Conservation (phyloP, 495 filamentous ascomycete species). For the Podospora pseudopauciseta region DNA sequence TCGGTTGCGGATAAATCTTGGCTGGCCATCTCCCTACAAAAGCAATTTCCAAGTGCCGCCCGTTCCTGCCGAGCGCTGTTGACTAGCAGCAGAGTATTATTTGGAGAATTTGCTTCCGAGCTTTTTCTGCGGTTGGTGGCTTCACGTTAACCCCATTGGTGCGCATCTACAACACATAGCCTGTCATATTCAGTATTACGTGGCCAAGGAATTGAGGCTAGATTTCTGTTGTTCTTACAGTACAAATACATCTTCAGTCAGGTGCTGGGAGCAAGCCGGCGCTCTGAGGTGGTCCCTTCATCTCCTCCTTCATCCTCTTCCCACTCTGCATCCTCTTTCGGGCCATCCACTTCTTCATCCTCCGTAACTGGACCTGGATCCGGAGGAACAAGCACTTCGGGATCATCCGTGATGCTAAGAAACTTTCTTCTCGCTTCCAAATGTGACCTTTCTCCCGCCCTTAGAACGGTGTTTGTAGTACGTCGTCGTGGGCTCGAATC, state of each 20-base stretch:
- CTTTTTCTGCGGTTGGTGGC: not conserved
- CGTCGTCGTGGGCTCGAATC: too few species aligned
- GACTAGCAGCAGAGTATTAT: not conserved
- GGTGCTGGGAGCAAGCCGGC: not conserved
- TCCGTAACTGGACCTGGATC: not conserved
- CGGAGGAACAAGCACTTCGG: not conserved
- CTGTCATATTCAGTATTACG: not conserved
- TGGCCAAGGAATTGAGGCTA: not conserved
- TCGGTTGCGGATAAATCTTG: not conserved
- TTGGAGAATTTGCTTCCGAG: not conserved
- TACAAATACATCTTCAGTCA: not conserved
- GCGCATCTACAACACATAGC: not conserved
- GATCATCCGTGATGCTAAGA: not conserved
- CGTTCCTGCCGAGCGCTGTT: not conserved
- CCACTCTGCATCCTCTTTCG: not conserved
- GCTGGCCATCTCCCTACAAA: not conserved
- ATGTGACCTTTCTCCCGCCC: not conserved
- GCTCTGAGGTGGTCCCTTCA: not conserved
- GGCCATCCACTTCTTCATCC: not conserved
- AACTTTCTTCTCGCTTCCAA: not conserved
- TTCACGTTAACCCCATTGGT: not conserved
- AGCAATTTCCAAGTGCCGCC: not conserved
- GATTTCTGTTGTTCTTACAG: not conserved
- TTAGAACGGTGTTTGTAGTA: too few species aligned
- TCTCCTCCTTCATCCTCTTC: not conserved